Percentiles rank a stretch among this genome's conserved stretches.
Evolutionary conservation across 768 basidiomycete genomes (phyloP).

Genomic region (Porpolomopsis calyptriformis): DNA sequence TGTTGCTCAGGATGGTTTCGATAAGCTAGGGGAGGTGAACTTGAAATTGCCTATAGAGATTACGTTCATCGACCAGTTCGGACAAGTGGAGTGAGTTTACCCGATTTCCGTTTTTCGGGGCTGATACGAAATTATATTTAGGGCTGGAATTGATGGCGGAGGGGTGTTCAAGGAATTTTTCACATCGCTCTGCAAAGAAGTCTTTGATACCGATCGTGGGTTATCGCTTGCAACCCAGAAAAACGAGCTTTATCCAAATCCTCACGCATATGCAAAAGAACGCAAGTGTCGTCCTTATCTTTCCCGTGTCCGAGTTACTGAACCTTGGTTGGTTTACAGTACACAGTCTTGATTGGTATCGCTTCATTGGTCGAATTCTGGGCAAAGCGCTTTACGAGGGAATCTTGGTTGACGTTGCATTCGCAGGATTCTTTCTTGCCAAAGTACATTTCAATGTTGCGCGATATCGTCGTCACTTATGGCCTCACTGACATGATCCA

Average conservation of each 20-base stretch:
- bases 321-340: conserved; percentile 29
- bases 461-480: neutral
- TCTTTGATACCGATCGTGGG: conserved; percentile 89
- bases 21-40: conserved; percentile 64
- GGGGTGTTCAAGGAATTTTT: conserved; percentile 98
- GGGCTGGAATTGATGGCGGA: conserved; percentile 90
- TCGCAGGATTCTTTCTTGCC: conserved; percentile 90
- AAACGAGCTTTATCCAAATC: conserved; percentile 92
- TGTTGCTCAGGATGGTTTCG: conserved; percentile 88
- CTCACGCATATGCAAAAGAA: conserved; percentile 85
- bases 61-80: conserved; percentile 86
- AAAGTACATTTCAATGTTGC: conserved; percentile 54
- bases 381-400: conserved; percentile 97
- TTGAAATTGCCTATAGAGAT: conserved; percentile 81
- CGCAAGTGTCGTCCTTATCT: conserved; percentile 35
- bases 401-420: conserved; percentile 88
- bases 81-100: conserved; percentile 62
- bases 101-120: conserved; percentile 2
- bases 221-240: conserved; percentile 87
- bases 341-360: conserved; percentile 84
- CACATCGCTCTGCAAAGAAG: conserved; percentile 85
- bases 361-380: conserved; percentile 85
- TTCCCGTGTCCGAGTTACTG: neutral
- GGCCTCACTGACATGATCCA: neutral
- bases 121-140: conserved; percentile 16